These are phyloP conservation scores for Sporodiniella umbellata DNA, from an alignment of 371 early-diverging fungal genomes.

Conservation along the genomic window DNA sequence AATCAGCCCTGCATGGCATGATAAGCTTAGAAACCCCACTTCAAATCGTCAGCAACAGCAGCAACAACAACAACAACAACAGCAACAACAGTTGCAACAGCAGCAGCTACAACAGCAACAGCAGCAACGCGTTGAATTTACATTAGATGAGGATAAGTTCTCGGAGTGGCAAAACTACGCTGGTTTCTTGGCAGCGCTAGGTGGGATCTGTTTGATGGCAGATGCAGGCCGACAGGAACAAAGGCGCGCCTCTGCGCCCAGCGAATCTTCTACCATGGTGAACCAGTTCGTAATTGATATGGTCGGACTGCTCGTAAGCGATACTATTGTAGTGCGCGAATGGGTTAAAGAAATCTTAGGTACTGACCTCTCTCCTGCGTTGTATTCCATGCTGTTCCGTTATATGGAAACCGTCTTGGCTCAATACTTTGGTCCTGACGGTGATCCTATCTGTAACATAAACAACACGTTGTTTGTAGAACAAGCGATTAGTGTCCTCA, in stretches of 20 bases:
- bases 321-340: constrained; percentile 87
- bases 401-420: constrained; percentile 73
- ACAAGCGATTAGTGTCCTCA: constrained; percentile 83
- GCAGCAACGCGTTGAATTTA: neutral
- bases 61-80: constrained; percentile 1
- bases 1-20: constrained; percentile 41
- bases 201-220: constrained; percentile 50
- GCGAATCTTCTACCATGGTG: constrained; percentile 62
- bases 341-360: constrained; percentile 87
- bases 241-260: constrained; percentile 35
- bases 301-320: constrained; percentile 81
- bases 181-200: constrained; percentile 68
- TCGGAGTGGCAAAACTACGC: constrained; percentile 72
- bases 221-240: constrained; percentile 4
- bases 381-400: constrained; percentile 85
- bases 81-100: constrained; percentile 1
- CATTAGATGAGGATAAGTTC: constrained; percentile 39
- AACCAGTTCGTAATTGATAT: constrained; percentile 84
- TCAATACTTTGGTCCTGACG: constrained; percentile 74
- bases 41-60: constrained; percentile 14
- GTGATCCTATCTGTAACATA: constrained; percentile 74
- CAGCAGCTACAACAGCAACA: constrained; percentile 7
- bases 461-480: constrained; percentile 87
- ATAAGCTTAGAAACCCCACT: constrained; percentile 33
- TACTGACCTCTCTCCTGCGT: constrained; percentile 75